A percentile compares a stretch with the other conserved stretches of the same genome.
These are phyloP conservation scores for Flaveria linearis DNA, from an alignment of 129 eudicot genomes.

Conservation along the genomic window DNA sequence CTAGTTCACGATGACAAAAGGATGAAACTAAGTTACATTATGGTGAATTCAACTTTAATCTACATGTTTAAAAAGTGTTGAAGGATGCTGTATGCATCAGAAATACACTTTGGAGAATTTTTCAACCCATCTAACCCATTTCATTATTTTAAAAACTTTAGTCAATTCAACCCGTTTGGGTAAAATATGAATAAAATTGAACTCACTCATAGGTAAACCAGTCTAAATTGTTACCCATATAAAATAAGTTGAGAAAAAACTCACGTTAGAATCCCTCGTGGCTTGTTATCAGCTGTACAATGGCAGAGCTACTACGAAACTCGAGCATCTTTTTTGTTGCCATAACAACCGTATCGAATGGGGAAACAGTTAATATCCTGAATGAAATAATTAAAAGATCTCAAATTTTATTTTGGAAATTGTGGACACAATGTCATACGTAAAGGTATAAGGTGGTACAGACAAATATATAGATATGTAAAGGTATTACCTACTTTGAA, in stretches of 20 bases:
- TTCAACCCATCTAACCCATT: background rate
- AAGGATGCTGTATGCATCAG: background rate
- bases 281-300: conserved; percentile 85
- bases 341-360: conserved; percentile 74
- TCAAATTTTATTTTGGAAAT: conserved; percentile 17
- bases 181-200: too few relatives aligned
- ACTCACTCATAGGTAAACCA: background rate
- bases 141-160: background rate
- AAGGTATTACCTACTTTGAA: conserved; percentile 96
- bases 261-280: conserved; percentile 90
- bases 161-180: background rate
- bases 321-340: conserved; percentile 95
- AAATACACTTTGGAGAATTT: background rate
- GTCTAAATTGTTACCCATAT: background rate
- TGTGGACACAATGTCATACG: background rate
- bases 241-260: conserved; percentile 28
- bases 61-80: background rate
- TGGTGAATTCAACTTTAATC: background rate
- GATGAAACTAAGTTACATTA: background rate
- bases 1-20: background rate
- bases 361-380: conserved; percentile 77
- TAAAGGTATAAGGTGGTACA: conserved; percentile 12
- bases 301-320: conserved; percentile 60
- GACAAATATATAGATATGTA: conserved; percentile 24
- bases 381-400: conserved; percentile 12